phyloP scores from a whole-genome alignment of 805 yeast species.

The Cyberlindnera galapagoensis region DNA sequence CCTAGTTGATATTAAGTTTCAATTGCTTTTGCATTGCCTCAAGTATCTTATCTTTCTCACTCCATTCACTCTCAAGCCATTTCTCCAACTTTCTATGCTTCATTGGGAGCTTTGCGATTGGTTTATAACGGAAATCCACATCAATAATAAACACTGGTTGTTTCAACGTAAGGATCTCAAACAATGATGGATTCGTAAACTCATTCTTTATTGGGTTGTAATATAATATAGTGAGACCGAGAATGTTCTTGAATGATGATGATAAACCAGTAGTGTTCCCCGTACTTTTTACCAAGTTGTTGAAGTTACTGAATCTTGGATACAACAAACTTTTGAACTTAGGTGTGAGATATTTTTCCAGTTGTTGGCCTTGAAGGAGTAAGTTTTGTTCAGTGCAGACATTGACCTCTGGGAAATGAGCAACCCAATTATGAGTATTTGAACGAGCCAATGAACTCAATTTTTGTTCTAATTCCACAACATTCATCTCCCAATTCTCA shows the following conservation, averaged over 20 bases:
- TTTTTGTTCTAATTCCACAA: constrained; percentile 30
- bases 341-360: constrained; percentile 56
- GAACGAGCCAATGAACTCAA: constrained; percentile 22
- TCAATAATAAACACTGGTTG: constrained; percentile 24
- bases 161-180: constrained; percentile 30
- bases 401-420: constrained; percentile 82
- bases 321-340: constrained; percentile 55
- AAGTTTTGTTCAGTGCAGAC: constrained; percentile 46
- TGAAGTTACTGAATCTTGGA: constrained; percentile 65
- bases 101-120: constrained; percentile 41
- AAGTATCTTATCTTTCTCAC: constrained; percentile 53
- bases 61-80: constrained; percentile 76
- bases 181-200: constrained; percentile 30
- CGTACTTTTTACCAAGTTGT: constrained; percentile 34
- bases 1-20: constrained; percentile 13
- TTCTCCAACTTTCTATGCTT: constrained; percentile 54
- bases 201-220: constrained; percentile 26
- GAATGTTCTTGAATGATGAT: constrained; percentile 24
- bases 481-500: constrained; percentile 55
- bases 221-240: constrained; percentile 32
- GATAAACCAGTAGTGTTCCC: constrained; percentile 1
- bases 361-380: constrained; percentile 44
- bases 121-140: constrained; percentile 23
- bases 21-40: constrained; percentile 32
- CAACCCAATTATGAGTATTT: constrained; percentile 51